Evolutionary conservation across 345 rosid species (phyloP).

Genomic region (Camelina hispida): DNA sequence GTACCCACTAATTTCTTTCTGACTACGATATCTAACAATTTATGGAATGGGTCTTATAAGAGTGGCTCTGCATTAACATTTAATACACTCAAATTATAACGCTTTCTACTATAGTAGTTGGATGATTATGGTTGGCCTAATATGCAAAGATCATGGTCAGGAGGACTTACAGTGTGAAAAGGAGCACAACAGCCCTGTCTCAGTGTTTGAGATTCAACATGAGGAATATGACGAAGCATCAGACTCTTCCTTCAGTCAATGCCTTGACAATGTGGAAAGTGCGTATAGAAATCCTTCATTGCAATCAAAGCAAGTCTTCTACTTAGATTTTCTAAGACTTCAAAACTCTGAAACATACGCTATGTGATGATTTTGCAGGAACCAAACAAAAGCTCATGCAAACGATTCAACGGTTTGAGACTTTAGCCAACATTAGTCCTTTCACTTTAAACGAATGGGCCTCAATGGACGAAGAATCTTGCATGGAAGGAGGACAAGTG

Average conservation of each 20-base stretch:
- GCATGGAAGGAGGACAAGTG: conserved; percentile 27
- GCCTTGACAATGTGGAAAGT: conserved; percentile 53
- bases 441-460: conserved; percentile 48
- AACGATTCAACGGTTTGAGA: conserved; percentile 47
- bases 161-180: conserved; percentile 45
- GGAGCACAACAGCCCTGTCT: conserved; percentile 59
- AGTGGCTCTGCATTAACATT: conserved; percentile 3
- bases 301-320: conserved; percentile 23
- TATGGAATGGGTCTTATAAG: conserved; percentile 4
- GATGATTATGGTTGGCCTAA: conserved; percentile 22
- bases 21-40: conserved; percentile 14
- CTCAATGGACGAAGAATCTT: conserved; percentile 46
- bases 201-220: conserved; percentile 52
- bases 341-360: not conserved
- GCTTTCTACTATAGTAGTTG: not conserved
- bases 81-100: not conserved
- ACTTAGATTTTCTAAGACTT: conserved; percentile 3
- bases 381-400: conserved; percentile 49
- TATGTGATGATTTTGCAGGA: conserved; percentile 43
- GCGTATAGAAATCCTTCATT: conserved; percentile 35
- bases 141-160: conserved; percentile 46
- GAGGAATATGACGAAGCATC: conserved; percentile 53
- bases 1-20: not conserved
- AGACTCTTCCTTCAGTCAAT: conserved; percentile 48
- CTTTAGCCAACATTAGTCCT: conserved; percentile 43